Base-by-base conservation (phyloP, 805 yeast species). In the Kluyveromyces aestuarii region DNA sequence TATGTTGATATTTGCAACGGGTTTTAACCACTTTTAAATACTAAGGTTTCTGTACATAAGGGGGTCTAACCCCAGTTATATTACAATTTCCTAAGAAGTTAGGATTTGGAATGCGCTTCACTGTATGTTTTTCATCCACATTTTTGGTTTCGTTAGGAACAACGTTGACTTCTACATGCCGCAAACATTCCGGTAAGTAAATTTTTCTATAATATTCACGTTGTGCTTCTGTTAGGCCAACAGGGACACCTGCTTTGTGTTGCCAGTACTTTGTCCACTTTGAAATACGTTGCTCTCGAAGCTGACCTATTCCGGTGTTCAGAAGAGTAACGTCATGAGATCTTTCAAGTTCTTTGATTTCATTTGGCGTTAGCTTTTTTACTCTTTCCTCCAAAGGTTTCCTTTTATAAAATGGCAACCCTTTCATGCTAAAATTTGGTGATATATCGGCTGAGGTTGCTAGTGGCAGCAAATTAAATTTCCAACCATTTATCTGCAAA, bases 181-280 rank as follows among this genome's bases (percentile, higher is more conserved):
- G 55, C 35, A 72, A 50, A 17, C 60, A 57, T 18, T 66, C 69
- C 39, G 65, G 61, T 42, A 63, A 47, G 46, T 67, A 66, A 7
- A 58, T 50, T 25, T 62, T 53, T 38, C 59, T 49, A 39, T 59
- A 66, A 2, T 56, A 58, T 4, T 53, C 56, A 2, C 49, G 43
- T 35, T 61, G 59, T 6, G 53, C 57, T 38, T 59, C 56, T 5
- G 61, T 59, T 21, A 67, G 48, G 2, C 70, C 72, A 13, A 64
- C 52, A 9, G 69, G 68, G 5, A 63, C 54, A 13, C 80, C 80
- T 19, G 67, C 57, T 53, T 71, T 74, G 30, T 66, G 64, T 45
- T 66, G 70, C 72, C 74, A 78, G 52, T 73, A 78, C 54, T 66
- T 66, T 19, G 60, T 54, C 82, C 82, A 78, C 57, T 72, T 78